Conservation (phyloP, 2,329 filamentous ascomycete species). For the Penicillium sp. region DNA sequence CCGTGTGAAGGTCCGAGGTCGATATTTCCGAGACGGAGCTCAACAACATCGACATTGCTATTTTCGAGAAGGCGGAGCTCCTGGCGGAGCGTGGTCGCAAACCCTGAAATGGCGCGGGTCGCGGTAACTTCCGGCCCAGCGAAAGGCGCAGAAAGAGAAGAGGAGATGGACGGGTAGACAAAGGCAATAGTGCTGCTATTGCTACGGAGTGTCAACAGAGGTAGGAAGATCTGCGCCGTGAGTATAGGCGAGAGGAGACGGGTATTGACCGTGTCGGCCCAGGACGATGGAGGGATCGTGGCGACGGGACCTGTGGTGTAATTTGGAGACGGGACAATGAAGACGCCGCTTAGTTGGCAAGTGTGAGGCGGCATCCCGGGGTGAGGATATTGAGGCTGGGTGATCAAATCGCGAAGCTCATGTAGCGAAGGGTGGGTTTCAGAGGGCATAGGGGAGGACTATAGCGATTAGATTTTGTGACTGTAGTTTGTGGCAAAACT, state of each 20-base stretch:
- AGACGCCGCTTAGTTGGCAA: conserved; percentile 69
- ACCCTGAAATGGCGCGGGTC: conserved; percentile 80
- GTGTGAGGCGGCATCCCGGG: conserved; percentile 70
- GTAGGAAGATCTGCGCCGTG: conserved; percentile 83
- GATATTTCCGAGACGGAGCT: conserved; percentile 87
- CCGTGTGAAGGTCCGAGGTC: conserved; percentile 65
- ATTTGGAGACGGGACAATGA: conserved; percentile 72
- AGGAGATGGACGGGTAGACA: conserved; percentile 44
- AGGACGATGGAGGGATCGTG: conserved; percentile 74
- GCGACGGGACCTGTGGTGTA: conserved; percentile 81
- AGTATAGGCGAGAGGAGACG: conserved; percentile 86
- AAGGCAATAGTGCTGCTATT: conserved; percentile 46
- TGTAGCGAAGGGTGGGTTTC: conserved; percentile 59
- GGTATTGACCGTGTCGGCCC: conserved; percentile 87
- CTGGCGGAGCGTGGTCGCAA: conserved; percentile 70
- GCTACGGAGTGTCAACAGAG: conserved; percentile 61
- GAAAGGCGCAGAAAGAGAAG: conserved; percentile 41
- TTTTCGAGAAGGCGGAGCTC: conserved; percentile 67
- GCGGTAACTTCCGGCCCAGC: conserved; percentile 75
- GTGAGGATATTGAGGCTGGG: conserved; percentile 68
- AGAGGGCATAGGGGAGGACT: conserved; percentile 58
- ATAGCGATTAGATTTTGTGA: conserved; percentile 5
- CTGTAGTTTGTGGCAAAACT: conserved; percentile 1
- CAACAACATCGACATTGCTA: conserved; percentile 65
- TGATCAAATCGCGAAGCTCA: conserved; percentile 67